phyloP scores from a whole-genome alignment of 306 rosid species.

The Trichosanthes truncata region DNA sequence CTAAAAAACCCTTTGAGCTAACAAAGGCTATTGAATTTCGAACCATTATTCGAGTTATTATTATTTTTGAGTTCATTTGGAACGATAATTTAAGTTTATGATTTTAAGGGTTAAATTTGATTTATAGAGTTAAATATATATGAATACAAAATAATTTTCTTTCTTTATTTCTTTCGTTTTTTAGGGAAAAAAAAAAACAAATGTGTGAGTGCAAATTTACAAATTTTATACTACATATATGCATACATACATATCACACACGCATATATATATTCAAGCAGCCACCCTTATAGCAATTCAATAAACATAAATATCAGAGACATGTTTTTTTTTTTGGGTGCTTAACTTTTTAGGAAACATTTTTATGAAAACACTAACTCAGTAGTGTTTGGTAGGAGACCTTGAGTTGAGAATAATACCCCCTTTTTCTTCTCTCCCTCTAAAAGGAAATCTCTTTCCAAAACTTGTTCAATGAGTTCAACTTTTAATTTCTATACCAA shows the following conservation, averaged over 20 bases:
- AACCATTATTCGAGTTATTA: too few species aligned
- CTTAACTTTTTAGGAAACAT: not conserved
- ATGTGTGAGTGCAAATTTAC: not conserved
- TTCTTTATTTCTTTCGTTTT: not conserved
- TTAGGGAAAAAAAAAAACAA: not conserved
- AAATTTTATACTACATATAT: not conserved
- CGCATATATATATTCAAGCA: not conserved
- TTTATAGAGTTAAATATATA: not conserved
- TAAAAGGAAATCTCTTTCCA: not conserved
- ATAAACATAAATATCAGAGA: too few species aligned
- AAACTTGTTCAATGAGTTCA: not conserved
- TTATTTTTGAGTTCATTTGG: too few species aligned
- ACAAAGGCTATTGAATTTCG: too few species aligned
- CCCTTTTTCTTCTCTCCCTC: not conserved
- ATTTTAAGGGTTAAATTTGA: not conserved
- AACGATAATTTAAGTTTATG: not conserved
- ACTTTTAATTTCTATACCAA: not conserved
- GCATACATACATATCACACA: not conserved
- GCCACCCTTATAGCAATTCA: not conserved
- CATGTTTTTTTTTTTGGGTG: not conserved
- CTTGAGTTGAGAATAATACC: not conserved
- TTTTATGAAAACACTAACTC: not conserved
- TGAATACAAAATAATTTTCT: not conserved
- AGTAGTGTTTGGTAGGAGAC: not conserved
- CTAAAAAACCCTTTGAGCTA: too few species aligned